Base-by-base conservation (phyloP, 176 grass and related monocot species). In the Poa annua region DNA sequence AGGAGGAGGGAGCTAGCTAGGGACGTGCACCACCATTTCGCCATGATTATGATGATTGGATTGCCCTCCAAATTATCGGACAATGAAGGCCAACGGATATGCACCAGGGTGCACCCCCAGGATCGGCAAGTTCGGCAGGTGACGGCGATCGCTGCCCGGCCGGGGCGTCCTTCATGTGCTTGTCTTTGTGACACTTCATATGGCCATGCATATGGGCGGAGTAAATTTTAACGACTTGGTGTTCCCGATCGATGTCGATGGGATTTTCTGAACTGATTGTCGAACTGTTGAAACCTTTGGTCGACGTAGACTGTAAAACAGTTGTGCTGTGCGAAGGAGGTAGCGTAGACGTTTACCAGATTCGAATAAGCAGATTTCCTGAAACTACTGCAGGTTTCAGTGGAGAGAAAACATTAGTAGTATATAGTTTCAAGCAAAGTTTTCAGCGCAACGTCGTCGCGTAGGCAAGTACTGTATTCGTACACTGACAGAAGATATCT, bases 71-170 rank as follows among this genome's bases (percentile, higher is more conserved):
- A 60, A 26, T 7, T n/a, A 19, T 3, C 59, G 6, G 39, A 9
- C 41, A 20, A 35, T 44, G 17, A 68, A 25, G 51, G 13, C 6
- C 32, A 6, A 34, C 29, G 78, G 60, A 76, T 42, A 24, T 11
- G 13, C 2, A 51, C 22, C 21, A 17, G 10, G 8, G 8, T 19
- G 33, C 75, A 79, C 72, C 60, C 66, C 36, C 71, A 66, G 11
- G 63, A 64, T 77, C 77, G 62, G 24, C 25, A 34, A 66, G 33
- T 75, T 80, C 16, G 68, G 57, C 83, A 10, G 66, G 13, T 4
- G 87, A 85, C 12, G 51, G 52, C 52, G 87, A 85, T 55, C 69
- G 11, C 1, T 6, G 79, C 3, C 5, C 10, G 42, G 38, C 34
- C 70, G 38, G 34, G 20, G 19, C 54, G n/a, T 25, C 12, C 49